Percentiles rank a stretch among this genome's conserved stretches.
phyloP scores from a whole-genome alignment of 208 protist genomes.

The Crithidia sp. region DNA sequence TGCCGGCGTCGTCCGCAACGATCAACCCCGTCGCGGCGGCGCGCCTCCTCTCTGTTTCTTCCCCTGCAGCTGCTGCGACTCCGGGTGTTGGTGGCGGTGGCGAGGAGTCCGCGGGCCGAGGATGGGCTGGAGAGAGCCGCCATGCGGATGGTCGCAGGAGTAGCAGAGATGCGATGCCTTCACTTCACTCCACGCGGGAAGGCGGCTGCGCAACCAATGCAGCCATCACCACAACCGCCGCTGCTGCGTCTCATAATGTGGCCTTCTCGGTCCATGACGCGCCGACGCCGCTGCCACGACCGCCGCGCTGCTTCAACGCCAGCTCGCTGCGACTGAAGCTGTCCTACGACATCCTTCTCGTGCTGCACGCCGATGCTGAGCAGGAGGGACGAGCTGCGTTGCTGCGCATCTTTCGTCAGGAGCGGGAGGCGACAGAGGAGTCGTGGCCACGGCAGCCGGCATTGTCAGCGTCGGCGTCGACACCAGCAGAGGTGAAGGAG shows the following conservation, averaged over 20 bases:
- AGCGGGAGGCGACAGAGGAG: slow-evolving; percentile 21
- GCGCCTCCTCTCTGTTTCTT: background rate
- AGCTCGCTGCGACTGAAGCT: slow-evolving; percentile 73
- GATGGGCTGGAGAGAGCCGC: no score
- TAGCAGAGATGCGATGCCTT: no score
- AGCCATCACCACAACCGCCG: no score
- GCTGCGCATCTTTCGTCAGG: slow-evolving; percentile 16
- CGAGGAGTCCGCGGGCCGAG: no score
- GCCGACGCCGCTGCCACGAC: slow-evolving; percentile 7
- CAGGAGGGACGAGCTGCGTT: slow-evolving; percentile 15
- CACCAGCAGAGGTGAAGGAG: background rate
- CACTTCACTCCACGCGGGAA: no score
- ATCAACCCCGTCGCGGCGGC: background rate
- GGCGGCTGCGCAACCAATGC: no score
- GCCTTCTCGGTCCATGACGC: no score
- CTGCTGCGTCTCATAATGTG: no score
- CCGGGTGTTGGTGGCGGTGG: no score
- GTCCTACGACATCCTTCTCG: slow-evolving; percentile 53
- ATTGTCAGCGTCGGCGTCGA: background rate
- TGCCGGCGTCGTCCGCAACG: background rate
- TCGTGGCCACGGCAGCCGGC: slow-evolving; percentile 8
- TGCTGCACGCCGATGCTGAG: slow-evolving; percentile 41
- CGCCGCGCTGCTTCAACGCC: slow-evolving; percentile 60
- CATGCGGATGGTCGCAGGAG: no score
- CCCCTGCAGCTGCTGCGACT: background rate